phyloP scores from a whole-genome alignment of 805 yeast species.

The Ogataea paradorogensis region DNA sequence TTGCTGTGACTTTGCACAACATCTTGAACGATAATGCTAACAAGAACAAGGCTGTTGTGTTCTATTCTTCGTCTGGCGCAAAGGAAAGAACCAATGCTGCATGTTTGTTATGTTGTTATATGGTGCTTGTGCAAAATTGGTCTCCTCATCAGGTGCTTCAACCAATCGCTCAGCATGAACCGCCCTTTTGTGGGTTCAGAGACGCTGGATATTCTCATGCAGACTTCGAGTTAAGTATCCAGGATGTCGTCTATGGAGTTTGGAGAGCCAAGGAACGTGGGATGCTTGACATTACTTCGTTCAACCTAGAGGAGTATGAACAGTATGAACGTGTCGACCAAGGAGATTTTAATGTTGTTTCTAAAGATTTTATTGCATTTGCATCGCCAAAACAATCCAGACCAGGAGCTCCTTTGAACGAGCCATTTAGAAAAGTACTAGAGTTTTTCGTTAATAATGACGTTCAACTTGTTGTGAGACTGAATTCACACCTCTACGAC shows the following conservation, averaged over 20 bases:
- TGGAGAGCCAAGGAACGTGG: slow-evolving; percentile 97
- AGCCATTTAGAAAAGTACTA: slow-evolving; percentile 78
- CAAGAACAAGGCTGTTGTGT: slow-evolving; percentile 84
- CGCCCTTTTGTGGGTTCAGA: slow-evolving; percentile 91
- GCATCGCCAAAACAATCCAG: slow-evolving; percentile 86
- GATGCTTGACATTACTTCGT: slow-evolving; percentile 78
- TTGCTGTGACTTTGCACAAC: slow-evolving; percentile 92
- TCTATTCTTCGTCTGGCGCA: slow-evolving; percentile 80
- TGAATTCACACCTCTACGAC: slow-evolving; percentile 90
- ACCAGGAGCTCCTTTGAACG: slow-evolving; percentile 54
- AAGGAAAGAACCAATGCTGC: slow-evolving; percentile 91
- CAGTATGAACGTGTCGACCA: slow-evolving; percentile 93
- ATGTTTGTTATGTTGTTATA: slow-evolving; percentile 87
- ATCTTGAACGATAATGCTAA: slow-evolving; percentile 82
- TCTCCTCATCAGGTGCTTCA: slow-evolving; percentile 97
- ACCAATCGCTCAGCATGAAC: slow-evolving; percentile 87
- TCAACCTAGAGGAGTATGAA: slow-evolving; percentile 92
- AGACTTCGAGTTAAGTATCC: slow-evolving; percentile 89
- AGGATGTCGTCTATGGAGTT: slow-evolving; percentile 91
- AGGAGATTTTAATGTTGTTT: slow-evolving; percentile 90
- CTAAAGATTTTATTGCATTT: slow-evolving; percentile 94
- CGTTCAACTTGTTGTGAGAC: slow-evolving; percentile 86
- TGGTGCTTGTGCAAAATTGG: slow-evolving; percentile 95
- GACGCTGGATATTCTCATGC: slow-evolving; percentile 98
- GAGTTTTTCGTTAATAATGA: slow-evolving; percentile 68